Evolutionary conservation across 768 basidiomycete genomes (phyloP).

Genomic region (Lanmaoa pseudosensibilis): DNA sequence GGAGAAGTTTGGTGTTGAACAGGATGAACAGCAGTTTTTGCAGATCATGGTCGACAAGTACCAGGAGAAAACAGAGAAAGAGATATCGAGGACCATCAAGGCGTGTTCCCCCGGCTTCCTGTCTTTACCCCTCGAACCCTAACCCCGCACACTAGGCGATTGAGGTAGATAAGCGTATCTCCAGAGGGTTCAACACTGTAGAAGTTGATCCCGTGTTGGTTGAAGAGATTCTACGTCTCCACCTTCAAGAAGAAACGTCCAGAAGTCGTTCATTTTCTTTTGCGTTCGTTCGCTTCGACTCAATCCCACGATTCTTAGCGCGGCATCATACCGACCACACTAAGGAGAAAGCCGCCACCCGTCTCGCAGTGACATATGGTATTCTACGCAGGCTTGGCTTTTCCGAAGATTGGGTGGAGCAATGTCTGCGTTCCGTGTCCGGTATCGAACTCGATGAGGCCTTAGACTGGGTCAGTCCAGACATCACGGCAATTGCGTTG

Average conservation of each 20-base stretch:
- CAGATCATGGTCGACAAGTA: conserved; percentile 77
- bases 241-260: conserved; percentile 37
- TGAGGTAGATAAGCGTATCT: conserved; percentile 76
- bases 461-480: conserved; percentile 76
- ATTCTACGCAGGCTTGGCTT: conserved; percentile 79
- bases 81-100: conserved; percentile 70
- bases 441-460: conserved; percentile 84
- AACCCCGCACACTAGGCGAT: conserved; percentile 46
- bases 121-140: background rate
- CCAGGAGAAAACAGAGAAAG: conserved; percentile 88
- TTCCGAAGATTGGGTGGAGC: conserved; percentile 60
- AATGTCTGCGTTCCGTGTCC: conserved; percentile 65
- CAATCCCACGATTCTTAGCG: background rate
- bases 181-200: conserved; percentile 59
- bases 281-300: background rate
- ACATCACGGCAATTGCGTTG: background rate
- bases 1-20: conserved; percentile 38
- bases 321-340: conserved; percentile 44
- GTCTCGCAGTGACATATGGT: conserved; percentile 79
- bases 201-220: conserved; percentile 61
- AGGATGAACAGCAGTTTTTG: conserved; percentile 54
- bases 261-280: conserved; percentile 23
- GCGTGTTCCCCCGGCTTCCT: conserved; percentile 36
- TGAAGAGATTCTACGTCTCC: conserved; percentile 59
- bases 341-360: conserved; percentile 69